A percentile compares a stretch with the other conserved stretches of the same genome.
phyloP scores from a whole-genome alignment of 1,139 yeast species.

The Blastobotrys apis region DNA sequence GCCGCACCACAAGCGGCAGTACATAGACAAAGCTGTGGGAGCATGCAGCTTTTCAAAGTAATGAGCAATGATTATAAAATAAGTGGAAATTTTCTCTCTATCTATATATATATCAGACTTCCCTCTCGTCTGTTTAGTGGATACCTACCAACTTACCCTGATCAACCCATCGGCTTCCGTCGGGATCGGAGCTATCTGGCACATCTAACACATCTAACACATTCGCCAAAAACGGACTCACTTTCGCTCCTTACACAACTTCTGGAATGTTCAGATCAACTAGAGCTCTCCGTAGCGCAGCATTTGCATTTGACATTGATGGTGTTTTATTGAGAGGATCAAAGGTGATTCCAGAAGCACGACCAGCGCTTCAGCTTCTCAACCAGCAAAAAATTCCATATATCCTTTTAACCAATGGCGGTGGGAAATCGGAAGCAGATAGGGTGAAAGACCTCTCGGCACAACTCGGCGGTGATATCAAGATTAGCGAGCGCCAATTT shows the following conservation, averaged over 20 bases:
- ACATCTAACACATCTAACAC: too few relatives aligned
- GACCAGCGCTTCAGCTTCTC: slow-evolving; percentile 56
- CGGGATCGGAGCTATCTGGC: too few relatives aligned
- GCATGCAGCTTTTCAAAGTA: too few relatives aligned
- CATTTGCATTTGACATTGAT: slow-evolving; percentile 55
- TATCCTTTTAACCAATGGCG: slow-evolving; percentile 87
- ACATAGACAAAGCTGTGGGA: too few relatives aligned
- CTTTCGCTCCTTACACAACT: too few relatives aligned
- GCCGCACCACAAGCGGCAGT: too few relatives aligned
- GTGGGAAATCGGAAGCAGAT: slow-evolving; percentile 68
- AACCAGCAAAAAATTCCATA: slow-evolving; percentile 63
- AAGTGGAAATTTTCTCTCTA: too few relatives aligned
- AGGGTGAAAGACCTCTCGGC: slow-evolving; percentile 56
- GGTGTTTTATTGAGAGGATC: slow-evolving; percentile 88
- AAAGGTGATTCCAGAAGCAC: slow-evolving; percentile 64
- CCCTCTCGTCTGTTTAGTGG: not conserved
- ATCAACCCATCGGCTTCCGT: too few relatives aligned
- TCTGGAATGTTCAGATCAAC: too few relatives aligned
- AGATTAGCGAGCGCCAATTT: slow-evolving; percentile 53
- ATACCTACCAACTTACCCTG: not conserved
- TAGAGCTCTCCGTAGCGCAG: slow-evolving; percentile 20
- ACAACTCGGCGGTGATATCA: slow-evolving; percentile 48
- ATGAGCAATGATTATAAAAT: too few relatives aligned
- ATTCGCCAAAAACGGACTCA: too few relatives aligned
- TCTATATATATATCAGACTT: not conserved